Evolutionary conservation across 192 early-diverging fungal genomes (phyloP).

Genomic region (Coemansia sp.): DNA sequence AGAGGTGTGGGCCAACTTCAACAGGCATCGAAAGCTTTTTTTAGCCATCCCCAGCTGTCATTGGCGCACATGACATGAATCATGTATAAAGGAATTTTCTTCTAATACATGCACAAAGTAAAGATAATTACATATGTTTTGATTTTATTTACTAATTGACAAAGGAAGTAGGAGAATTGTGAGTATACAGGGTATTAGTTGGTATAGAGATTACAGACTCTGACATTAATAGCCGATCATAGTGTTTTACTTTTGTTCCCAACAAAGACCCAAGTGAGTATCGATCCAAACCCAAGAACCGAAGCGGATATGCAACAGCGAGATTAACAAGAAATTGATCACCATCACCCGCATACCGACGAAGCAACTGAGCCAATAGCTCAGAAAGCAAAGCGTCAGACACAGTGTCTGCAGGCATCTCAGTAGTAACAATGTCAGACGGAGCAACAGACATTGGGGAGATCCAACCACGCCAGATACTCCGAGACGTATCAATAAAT

Average conservation of each 20-base stretch:
- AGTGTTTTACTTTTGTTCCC: not conserved
- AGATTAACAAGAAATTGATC: not conserved
- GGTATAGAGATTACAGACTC: not conserved
- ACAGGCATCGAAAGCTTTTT: no score
- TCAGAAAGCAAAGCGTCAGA: not conserved
- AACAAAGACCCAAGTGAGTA: not conserved
- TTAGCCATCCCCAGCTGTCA: no score
- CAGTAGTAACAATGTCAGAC: not conserved
- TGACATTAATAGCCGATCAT: not conserved
- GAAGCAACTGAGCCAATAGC: not conserved
- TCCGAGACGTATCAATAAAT: not conserved
- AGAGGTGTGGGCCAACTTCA: no score
- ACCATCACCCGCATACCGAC: not conserved
- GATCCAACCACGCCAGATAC: slow-evolving; percentile 17
- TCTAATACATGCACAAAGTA: no score
- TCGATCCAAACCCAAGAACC: not conserved
- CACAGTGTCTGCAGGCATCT: not conserved
- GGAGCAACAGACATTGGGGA: not conserved
- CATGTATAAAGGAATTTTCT: no score
- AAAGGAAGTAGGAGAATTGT: not conserved
- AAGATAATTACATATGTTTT: no score
- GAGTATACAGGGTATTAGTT: not conserved
- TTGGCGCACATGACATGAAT: no score
- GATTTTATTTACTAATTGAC: not conserved
- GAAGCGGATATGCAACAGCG: not conserved